Evolutionary conservation across 106 monocot species (phyloP), one percentile per base, ranked within the genome.

Genomic region (Dioscorea zingiberensis): DNA sequence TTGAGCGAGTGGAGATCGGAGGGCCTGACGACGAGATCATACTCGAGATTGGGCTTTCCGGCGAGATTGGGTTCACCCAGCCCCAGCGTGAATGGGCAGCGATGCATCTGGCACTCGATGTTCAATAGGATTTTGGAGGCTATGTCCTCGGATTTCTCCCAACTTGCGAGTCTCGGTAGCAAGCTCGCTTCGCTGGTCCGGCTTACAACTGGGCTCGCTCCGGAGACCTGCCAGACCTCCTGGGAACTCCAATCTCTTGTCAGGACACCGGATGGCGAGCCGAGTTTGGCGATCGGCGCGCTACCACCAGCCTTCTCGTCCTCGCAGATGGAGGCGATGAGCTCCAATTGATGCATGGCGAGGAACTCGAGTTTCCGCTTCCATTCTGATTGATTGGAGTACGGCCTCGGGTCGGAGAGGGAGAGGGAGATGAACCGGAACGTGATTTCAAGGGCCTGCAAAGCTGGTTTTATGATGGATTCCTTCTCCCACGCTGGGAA

Each of bases 401-500:
- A 89, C 10, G 88, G 76, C 17, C 88, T 68, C 24, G 78, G 80
- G 56, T 88, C 88, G 65, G 88, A 89, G 19, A 93, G 74, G 58
- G 76, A 64, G 29, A 86, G 1, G 63, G 93, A 89, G 46, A 84
- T 49, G 70, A 88, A 66, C 10, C 93, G 82, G 76, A 93, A 93
- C 53, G 93, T 93, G 83, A 93, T 89, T 76, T 93, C 93, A 5
- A 93, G 71, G 14, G 71, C 93, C 48, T 93, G 93, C 28, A 93
- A 71, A 13, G 80, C 64, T 2, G 93, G 88, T 58, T 86, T 93
- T 4, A 93, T 26, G 27, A 89, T 14, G 27, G 83, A 44, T 60
- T 93, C 93, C 68, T 60, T 66, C 3, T 14, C 66, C 93, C 93
- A 93, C 0, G 68, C 69, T 5, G 93, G 88, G 62, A 85, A 93